Evolutionary conservation across 148 eudicot genomes (phyloP).

Genomic region (Bassia scoparia): DNA sequence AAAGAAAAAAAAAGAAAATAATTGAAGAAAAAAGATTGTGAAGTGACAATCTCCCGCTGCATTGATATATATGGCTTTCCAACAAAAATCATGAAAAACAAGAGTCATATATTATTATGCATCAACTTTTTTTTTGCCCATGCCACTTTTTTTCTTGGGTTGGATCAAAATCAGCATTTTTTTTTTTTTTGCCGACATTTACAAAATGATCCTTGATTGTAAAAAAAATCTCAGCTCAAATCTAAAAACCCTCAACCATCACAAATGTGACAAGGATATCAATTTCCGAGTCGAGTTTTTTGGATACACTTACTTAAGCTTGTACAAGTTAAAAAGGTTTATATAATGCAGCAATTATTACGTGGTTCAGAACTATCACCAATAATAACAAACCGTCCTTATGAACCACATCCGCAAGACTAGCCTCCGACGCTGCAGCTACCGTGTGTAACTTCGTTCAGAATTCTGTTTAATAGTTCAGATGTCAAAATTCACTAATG

Average conservation of each 20-base stretch:
- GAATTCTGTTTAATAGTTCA: slow-evolving; percentile 9
- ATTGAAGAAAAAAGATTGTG: not conserved
- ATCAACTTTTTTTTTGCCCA: not conserved
- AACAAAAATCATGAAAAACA: not conserved
- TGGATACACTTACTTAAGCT: too few relatives aligned
- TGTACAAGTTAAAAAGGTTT: not conserved
- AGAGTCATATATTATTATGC: not conserved
- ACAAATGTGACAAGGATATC: not conserved
- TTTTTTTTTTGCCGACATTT: slow-evolving; percentile 6
- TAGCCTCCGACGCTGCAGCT: not conserved
- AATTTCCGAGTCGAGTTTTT: not conserved
- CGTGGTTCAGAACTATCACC: not conserved
- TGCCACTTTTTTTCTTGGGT: not conserved
- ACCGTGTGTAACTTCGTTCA: slow-evolving; percentile 4
- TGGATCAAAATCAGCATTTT: slow-evolving; percentile 13
- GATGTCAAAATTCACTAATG: not conserved
- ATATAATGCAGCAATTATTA: not conserved
- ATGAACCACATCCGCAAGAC: not conserved
- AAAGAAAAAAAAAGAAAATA: not conserved
- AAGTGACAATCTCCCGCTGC: not conserved
- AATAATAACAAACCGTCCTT: not conserved
- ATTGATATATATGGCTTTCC: not conserved
- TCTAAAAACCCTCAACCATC: not conserved
- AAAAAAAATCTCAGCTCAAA: not conserved
- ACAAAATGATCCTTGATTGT: not conserved